Evolutionary conservation across 257 asterid genomes (phyloP), one percentile per base, ranked within the genome.

Genomic region (Scutellaria minor): DNA sequence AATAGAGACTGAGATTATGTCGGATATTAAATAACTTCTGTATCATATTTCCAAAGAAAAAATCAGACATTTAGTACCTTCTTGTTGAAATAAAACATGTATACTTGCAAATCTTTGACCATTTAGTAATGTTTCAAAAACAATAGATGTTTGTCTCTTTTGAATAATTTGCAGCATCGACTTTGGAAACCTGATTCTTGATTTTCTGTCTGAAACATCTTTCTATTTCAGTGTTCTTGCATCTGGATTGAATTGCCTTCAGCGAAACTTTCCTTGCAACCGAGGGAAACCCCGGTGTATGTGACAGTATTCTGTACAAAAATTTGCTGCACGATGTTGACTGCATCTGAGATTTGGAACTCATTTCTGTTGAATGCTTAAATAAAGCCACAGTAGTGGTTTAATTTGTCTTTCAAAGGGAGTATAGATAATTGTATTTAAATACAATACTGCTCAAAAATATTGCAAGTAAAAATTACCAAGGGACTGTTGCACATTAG

Each of bases 221-320:
- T 48, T 45, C 62, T 6, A 44, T 47, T 80, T 76, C 84, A 88
- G 95, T 64, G 72, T 50, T 62, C 59, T 86, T 65, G 85, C 87
- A 12, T 72, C 82, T 1, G 92, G 96, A 71, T 68, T 85, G 80
- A 62, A 85, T 76, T 92, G 98, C 64, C 96, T 90, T 65, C 96
- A 90, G 35, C 65, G 85, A 40, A 83, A 78, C 79, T 92, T 90
- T 58, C 94, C 91, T 51, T 92, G 96, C 84, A 41, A 64, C 54
- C 85, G 89, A 73, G 91, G 84, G 40, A 11, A 68, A 1, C 96
- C 94, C 13, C 57, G 40, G 40, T 84, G 96, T 85, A 75, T 75
- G 93, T 84, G 71, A 66, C 24, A 48, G 27, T 31, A 37, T 31
- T 68, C 51, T 12, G 47, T 52, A 13, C 13, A 46, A 11, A 54